Evolutionary conservation across 371 early-diverging fungal species (phyloP).

Genomic region (Dichotomocladium elegans): DNA sequence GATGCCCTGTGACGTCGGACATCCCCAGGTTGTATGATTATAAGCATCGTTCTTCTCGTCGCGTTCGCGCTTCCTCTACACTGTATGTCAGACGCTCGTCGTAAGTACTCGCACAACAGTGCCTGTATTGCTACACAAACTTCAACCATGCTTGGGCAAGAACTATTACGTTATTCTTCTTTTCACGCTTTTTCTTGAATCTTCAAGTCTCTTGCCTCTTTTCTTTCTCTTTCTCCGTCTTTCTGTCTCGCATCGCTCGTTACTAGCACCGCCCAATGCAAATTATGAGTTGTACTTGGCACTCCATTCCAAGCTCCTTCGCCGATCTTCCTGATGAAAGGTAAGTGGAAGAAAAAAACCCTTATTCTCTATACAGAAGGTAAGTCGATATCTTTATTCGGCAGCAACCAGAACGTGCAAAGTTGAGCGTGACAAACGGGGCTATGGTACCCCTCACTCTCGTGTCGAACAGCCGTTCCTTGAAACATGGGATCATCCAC

Average conservation of each 20-base stretch:
- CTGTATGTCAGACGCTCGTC: too few species aligned
- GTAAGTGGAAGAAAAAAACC: too few species aligned
- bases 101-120: too few species aligned
- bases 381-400: conserved; percentile 21
- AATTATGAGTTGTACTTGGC: conserved; percentile 38
- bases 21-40: too few species aligned
- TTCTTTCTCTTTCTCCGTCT: background rate
- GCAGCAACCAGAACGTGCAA: conserved; percentile 29
- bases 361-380: conserved; percentile 10
- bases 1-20: too few species aligned
- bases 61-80: too few species aligned
- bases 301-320: conserved; percentile 37
- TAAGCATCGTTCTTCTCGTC: too few species aligned
- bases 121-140: too few species aligned
- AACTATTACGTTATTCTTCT: conserved; percentile 14
- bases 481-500: too few species aligned
- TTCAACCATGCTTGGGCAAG: too few species aligned
- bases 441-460: too few species aligned
- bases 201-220: background rate
- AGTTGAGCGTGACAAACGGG: conserved; percentile 30
- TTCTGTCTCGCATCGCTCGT: background rate
- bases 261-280: background rate
- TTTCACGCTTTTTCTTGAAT: conserved; percentile 4
- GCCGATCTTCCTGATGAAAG: conserved; percentile 25
- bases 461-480: too few species aligned